Base-by-base conservation (phyloP, 2,329 filamentous ascomycete genomes). In the Exophiala phaeomuriformis region DNA sequence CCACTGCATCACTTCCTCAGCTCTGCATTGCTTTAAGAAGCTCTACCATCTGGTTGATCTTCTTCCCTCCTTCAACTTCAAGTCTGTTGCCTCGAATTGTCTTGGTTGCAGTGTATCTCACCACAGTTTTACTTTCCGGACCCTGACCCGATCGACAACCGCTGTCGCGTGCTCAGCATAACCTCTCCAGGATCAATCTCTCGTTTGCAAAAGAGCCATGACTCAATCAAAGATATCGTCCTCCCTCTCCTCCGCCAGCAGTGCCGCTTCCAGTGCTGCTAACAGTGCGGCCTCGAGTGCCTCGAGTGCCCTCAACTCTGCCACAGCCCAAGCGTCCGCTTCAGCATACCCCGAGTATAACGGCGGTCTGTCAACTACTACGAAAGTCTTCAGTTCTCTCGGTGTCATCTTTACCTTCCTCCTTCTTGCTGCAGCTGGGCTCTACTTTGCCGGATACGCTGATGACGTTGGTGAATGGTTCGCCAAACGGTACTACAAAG, bases 401-500 rank as follows among this genome's bases (percentile, higher is more conserved):
- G 44, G 51, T 3, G 50, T 35, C 30, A 36, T 59, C 32, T 5
- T 59, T 36, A 59, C 56, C 2, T 2, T 53, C 33, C n/a, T 56
- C 10, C 51, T 48, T 8, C n/a, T 59, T 27, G 31, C 46, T 31
- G 43, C 45, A 7, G 53, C 50, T 12, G 37, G n/a, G 32, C 42
- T 59, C 31, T 59, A 52, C 36, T 56, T 59, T 27, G 46, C 50
- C 1, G 56, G 56, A 5, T 59, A 59, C 36, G 54, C 37, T 35
- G 53, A 59, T 29, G 53, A 59, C 27, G 47, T 56, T 1, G 53
- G 47, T 3, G 51, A 51, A 29, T 59, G 53, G 53, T 49, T 35
- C 31, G 56, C 53, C 31, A 56, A 59, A 33, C 47, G 49, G 19
- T 59, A 59, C 40, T 59, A 56, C 53, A 54, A 53, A 42, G 56